Conservation (phyloP, 2,329 filamentous ascomycete species). For the Colletotrichum sidae region DNA sequence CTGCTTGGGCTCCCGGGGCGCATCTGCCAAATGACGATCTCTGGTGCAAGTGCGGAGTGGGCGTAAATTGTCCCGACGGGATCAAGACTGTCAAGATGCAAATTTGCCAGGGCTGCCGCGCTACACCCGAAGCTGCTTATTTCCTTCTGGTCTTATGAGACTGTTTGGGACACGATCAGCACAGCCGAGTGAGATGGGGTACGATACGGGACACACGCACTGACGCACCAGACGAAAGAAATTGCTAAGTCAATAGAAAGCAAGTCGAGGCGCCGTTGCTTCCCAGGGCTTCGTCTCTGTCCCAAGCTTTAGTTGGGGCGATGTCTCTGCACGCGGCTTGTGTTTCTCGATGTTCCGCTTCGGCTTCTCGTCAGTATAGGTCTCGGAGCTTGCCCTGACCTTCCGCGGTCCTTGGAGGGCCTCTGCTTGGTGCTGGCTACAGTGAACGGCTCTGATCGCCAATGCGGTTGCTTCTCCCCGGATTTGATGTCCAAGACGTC, state of each 20-base stretch:
- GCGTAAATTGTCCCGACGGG: slow-evolving; percentile 35
- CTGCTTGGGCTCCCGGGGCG: slow-evolving; percentile 33
- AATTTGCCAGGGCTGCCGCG: slow-evolving; percentile 11
- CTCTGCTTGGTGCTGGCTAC: background rate
- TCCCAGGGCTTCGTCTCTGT: slow-evolving; percentile 1
- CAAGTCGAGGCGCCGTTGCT: slow-evolving; percentile 19
- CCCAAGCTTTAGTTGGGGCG: background rate
- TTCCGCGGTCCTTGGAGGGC: slow-evolving; percentile 4
- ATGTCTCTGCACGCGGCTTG: slow-evolving; percentile 12
- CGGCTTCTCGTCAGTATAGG: slow-evolving; percentile 2
- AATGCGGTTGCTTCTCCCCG: slow-evolving; percentile 16
- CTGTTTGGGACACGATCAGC: slow-evolving; percentile 26
- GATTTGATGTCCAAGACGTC: background rate
- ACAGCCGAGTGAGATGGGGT: slow-evolving; percentile 9
- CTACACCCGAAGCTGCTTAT: slow-evolving; percentile 25
- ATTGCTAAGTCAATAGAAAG: slow-evolving; percentile 16
- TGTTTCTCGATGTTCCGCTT: slow-evolving; percentile 17
- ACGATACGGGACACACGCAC: slow-evolving; percentile 3
- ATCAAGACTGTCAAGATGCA: slow-evolving; percentile 19
- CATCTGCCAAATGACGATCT: slow-evolving; percentile 40
- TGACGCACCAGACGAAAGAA: slow-evolving; percentile 9
- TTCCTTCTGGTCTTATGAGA: slow-evolving; percentile 12
- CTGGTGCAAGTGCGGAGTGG: slow-evolving; percentile 34
- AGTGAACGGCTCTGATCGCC: no score
- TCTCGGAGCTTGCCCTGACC: slow-evolving; percentile 33